Evolutionary conservation across 352 stramenopile species (phyloP).

Genomic region (Saprolegnia parasitica): DNA sequence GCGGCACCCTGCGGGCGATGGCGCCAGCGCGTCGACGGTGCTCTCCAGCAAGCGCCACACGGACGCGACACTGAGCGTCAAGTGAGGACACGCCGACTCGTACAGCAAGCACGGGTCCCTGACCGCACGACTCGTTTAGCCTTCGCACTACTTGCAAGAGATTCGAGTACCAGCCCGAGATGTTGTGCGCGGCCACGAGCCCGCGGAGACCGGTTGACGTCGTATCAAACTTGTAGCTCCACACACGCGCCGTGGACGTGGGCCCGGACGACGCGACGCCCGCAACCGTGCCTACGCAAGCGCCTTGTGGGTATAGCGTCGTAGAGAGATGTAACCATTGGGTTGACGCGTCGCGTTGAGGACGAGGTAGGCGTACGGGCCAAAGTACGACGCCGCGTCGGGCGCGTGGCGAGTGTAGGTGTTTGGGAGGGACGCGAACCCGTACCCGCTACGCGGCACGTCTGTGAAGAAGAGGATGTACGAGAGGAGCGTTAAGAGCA

Average conservation of each 20-base stretch:
- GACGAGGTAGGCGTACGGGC: constrained; percentile 5
- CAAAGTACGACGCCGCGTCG: neutral
- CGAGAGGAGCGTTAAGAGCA: constrained; percentile 6
- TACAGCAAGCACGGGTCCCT: constrained; percentile 2
- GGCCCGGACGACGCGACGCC: neutral
- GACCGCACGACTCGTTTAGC: neutral
- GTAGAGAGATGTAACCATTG: neutral
- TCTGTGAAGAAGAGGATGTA: constrained; percentile 23
- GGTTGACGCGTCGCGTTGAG: neutral
- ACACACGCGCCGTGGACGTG: neutral
- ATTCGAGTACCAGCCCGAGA: neutral
- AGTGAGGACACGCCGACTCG: neutral
- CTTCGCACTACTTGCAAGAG: neutral
- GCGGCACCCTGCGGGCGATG: neutral
- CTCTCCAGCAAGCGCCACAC: neutral
- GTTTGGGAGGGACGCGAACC: neutral
- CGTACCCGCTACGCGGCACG: neutral
- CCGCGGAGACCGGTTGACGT: neutral
- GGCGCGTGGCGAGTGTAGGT: neutral
- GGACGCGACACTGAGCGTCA: neutral
- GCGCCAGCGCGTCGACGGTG: neutral
- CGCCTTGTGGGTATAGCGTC: neutral
- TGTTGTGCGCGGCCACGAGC: neutral
- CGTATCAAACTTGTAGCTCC: constrained; percentile 13
- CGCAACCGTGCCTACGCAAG: neutral